Evolutionary conservation across 1,284 basidiomycete species (phyloP), one percentile per base, ranked within the genome.

Genomic region (Termitomyces sp.): DNA sequence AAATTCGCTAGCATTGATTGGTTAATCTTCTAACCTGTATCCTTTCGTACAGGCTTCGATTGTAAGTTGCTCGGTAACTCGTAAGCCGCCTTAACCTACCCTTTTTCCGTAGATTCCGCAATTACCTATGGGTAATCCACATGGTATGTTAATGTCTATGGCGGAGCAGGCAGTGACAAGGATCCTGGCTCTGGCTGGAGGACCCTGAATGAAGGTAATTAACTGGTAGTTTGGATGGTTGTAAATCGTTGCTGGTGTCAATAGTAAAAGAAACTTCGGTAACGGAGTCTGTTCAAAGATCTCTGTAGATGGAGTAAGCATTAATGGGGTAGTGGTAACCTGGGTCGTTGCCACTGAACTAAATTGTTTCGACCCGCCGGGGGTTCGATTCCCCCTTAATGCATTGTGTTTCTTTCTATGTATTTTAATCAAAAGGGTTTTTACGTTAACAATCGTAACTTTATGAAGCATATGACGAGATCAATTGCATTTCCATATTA

Each of bases 361-460:
- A 1, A 18, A n/a, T 6, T 2, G 18, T 46, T 1, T 76, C 78
- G 78, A 84, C 83, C 84, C 83, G 83, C 83, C 82, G 82, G 81
- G 82, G 79, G 82, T 85, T 85, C 81, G 80, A 86, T 85, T 85
- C 82, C 80, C 82, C 62, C 81, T 84, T 84, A 81, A 83, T 84
- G 83, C 83, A 83, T 34, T 24, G 5, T 3, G 8, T 18, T 33
- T 11, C n/a, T n/a, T n/a, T n/a, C n/a, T n/a, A n/a, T n/a, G n/a
- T n/a, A n/a, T 11, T 33, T 9, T 33, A 11, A 33, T 33, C 31
- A 13, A 33, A 9, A 33, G n/a, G n/a, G n/a, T n/a, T n/a, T n/a
- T n/a, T n/a, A n/a, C n/a, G n/a, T n/a, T n/a, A n/a, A n/a, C n/a
- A n/a, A n/a, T n/a, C n/a, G n/a, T n/a, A n/a, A n/a, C n/a, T n/a